These are phyloP conservation scores for Suillus lakei DNA, from an alignment of 768 basidiomycete genomes.

Conservation along the genomic window DNA sequence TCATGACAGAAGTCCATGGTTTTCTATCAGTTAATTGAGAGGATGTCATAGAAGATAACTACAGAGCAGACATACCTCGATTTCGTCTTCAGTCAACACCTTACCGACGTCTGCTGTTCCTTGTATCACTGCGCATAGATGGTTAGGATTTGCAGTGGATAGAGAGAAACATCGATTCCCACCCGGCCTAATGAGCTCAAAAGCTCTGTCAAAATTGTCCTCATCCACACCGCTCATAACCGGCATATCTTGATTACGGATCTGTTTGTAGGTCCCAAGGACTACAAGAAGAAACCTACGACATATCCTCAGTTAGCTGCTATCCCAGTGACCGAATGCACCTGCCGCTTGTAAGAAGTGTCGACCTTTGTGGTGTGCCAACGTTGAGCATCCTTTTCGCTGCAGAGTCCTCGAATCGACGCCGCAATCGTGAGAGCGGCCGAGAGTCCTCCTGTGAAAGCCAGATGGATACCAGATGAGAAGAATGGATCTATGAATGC, in stretches of 20 bases:
- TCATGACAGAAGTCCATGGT: no score
- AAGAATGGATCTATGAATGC: conserved; percentile 73
- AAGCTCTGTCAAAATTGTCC: conserved; percentile 72
- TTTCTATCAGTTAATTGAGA: no score
- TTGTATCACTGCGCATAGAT: conserved; percentile 18
- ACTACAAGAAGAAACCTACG: conserved; percentile 64
- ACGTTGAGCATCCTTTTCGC: conserved; percentile 49
- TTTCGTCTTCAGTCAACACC: no score
- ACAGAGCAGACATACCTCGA: no score
- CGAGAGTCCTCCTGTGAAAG: conserved; percentile 63
- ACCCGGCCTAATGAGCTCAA: conserved; percentile 66
- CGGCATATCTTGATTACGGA: conserved; percentile 58
- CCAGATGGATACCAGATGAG: conserved; percentile 66
- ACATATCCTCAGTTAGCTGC: no score
- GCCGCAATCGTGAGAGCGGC: conserved; percentile 64
- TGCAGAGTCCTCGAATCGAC: conserved; percentile 53
- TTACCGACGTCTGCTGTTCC: conserved; percentile 26
- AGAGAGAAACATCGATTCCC: conserved; percentile 16
- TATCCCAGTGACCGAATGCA: no score
- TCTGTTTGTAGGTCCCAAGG: conserved; percentile 73
- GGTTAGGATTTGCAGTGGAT: background rate
- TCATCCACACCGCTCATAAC: conserved; percentile 67
- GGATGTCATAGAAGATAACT: no score
- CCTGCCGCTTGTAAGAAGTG: conserved; percentile 61
- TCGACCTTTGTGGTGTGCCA: conserved; percentile 63